phyloP scores from a whole-genome alignment of 176 grass and related monocot genomes.

The Carex pumila region DNA sequence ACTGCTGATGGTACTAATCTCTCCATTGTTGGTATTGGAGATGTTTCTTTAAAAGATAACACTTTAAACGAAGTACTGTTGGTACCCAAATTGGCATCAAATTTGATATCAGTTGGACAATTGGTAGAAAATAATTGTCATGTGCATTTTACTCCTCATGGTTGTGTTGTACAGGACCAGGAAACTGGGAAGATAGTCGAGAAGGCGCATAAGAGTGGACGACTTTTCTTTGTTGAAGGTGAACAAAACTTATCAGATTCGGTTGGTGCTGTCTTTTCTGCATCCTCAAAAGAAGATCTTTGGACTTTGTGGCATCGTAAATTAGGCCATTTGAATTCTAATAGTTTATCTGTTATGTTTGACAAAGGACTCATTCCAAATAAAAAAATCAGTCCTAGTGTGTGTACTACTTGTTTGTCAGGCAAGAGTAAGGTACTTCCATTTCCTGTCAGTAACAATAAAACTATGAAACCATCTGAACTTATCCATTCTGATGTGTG shows the following conservation, averaged over 20 bases:
- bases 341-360: not conserved
- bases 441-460: not conserved
- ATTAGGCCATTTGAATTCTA: not conserved
- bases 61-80: not conserved
- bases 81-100: not conserved
- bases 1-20: not conserved
- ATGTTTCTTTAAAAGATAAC: not conserved
- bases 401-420: not conserved
- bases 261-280: not conserved
- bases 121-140: not conserved
- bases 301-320: not conserved
- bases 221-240: not conserved
- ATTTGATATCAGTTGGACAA: not conserved
- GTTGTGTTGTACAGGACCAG: not conserved
- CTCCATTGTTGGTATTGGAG: not conserved
- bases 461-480: not conserved
- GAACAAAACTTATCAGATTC: not conserved
- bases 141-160: not conserved
- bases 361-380: not conserved
- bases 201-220: not conserved
- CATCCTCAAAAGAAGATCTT: not conserved
- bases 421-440: not conserved
- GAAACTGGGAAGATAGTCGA: not conserved
- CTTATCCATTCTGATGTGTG: not conserved
- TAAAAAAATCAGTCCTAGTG: not conserved